Evolutionary conservation across 2,329 filamentous ascomycete species (phyloP).

Genomic region (Colletotrichum horii): DNA sequence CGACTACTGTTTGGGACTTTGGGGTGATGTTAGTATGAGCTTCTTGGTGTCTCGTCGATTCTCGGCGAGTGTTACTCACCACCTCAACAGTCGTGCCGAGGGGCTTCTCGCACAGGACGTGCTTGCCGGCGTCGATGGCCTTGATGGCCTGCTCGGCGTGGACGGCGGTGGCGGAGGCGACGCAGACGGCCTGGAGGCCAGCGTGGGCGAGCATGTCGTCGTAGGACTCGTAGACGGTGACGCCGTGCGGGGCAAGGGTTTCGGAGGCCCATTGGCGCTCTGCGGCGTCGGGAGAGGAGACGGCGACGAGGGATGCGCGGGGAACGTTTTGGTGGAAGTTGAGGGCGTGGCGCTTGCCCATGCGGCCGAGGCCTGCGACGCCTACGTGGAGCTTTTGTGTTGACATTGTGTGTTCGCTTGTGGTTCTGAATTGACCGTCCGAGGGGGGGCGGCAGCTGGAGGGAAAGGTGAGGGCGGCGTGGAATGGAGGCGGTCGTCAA

Average conservation of each 20-base stretch:
- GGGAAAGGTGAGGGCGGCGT: neutral
- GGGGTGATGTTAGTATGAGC: neutral
- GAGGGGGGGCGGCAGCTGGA: neutral
- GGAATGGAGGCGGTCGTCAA: neutral
- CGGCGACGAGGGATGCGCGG: slow-evolving; percentile 53
- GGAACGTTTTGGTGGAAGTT: slow-evolving; percentile 51
- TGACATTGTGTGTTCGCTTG: slow-evolving; percentile 3
- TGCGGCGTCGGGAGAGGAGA: slow-evolving; percentile 48
- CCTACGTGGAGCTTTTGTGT: slow-evolving; percentile 44
- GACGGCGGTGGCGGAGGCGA: slow-evolving; percentile 51
- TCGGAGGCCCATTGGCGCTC: slow-evolving; percentile 50
- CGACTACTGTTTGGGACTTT: slow-evolving; percentile 65
- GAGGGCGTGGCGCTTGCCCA: slow-evolving; percentile 57
- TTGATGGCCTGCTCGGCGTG: slow-evolving; percentile 63
- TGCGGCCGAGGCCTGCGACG: slow-evolving; percentile 55
- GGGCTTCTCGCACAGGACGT: slow-evolving; percentile 67
- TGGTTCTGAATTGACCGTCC: neutral
- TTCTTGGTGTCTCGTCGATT: neutral
- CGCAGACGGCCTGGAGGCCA: slow-evolving; percentile 44
- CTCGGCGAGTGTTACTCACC: slow-evolving; percentile 40
- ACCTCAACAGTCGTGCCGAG: slow-evolving; percentile 63
- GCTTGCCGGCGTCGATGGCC: slow-evolving; percentile 58
- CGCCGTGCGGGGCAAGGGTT: slow-evolving; percentile 47
- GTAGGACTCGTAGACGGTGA: slow-evolving; percentile 49
- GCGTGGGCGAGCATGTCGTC: slow-evolving; percentile 48